phyloP scores from a whole-genome alignment of 2,329 filamentous ascomycete genomes.

The Colletotrichum sp. region DNA sequence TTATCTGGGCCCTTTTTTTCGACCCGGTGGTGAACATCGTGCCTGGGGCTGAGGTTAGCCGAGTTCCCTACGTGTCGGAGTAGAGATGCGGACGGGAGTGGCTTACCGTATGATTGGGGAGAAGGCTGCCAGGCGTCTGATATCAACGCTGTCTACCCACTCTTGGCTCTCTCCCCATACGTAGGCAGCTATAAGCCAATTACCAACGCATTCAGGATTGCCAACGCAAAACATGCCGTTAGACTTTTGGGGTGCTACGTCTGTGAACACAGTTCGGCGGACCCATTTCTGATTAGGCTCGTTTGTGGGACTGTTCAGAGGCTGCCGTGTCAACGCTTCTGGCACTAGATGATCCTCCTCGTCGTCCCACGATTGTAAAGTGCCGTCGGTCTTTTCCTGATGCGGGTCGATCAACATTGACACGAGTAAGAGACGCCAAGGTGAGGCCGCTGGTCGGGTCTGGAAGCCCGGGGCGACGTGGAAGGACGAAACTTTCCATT shows the following conservation, averaged over 20 bases:
- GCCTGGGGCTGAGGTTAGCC: background rate
- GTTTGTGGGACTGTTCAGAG: background rate
- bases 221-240: accelerated
- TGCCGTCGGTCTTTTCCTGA: background rate
- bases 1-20: background rate
- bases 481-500: background rate
- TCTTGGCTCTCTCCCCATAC: background rate
- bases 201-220: background rate
- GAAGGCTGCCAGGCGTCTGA: background rate
- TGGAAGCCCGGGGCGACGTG: background rate
- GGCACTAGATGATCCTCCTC: background rate
- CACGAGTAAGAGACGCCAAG: background rate
- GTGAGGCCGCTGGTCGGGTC: background rate
- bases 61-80: background rate
- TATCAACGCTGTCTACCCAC: background rate
- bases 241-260: background rate
- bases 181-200: background rate
- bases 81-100: background rate
- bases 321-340: accelerated
- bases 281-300: background rate
- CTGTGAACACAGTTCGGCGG: background rate
- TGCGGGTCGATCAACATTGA: background rate
- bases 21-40: background rate
- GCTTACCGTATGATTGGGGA: background rate
- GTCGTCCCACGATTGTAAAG: background rate